phyloP scores from a whole-genome alignment of 208 protist species.

The Endotrypanum monterogeii region DNA sequence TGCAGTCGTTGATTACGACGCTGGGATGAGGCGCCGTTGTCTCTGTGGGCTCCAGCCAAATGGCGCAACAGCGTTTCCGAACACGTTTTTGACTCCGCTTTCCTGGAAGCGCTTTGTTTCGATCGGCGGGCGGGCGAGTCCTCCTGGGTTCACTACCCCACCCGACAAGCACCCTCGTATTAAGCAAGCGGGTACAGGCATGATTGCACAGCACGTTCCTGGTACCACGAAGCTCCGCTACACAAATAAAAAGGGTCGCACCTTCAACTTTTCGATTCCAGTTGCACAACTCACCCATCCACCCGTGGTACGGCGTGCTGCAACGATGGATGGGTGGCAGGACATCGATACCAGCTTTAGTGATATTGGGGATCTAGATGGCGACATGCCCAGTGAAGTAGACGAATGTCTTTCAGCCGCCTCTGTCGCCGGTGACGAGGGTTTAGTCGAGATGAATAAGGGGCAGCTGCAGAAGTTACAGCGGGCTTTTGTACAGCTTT shows the following conservation, averaged over 20 bases:
- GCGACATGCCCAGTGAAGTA: conserved; percentile 83
- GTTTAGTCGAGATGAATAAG: conserved; percentile 23
- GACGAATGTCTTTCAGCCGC: conserved; percentile 43
- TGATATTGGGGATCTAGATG: conserved; percentile 77
- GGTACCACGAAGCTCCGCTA: conserved; percentile 86
- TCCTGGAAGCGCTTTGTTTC: conserved; percentile 1
- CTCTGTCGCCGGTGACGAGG: conserved; percentile 11
- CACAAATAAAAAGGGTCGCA: conserved; percentile 86
- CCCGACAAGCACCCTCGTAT: conserved; percentile 56
- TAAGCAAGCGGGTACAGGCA: conserved; percentile 42
- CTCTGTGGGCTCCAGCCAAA: background rate
- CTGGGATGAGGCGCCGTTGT: background rate
- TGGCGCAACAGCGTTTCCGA: background rate
- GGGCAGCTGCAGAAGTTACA: conserved; percentile 38
- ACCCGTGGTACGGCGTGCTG: conserved; percentile 41
- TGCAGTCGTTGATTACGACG: background rate
- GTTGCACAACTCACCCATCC: conserved; percentile 80
- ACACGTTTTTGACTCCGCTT: background rate
- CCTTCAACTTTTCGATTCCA: conserved; percentile 83
- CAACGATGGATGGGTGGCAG: conserved; percentile 48
- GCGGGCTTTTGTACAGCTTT: conserved; percentile 58
- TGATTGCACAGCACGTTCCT: conserved; percentile 58
- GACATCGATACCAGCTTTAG: conserved; percentile 83
- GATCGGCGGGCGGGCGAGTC: conserved; percentile 27
- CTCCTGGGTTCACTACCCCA: conserved; percentile 37